Evolutionary conservation across 2,329 filamentous ascomycete genomes (phyloP), one percentile per base, ranked within the genome.

Genomic region (Incumbomyces delicatus): DNA sequence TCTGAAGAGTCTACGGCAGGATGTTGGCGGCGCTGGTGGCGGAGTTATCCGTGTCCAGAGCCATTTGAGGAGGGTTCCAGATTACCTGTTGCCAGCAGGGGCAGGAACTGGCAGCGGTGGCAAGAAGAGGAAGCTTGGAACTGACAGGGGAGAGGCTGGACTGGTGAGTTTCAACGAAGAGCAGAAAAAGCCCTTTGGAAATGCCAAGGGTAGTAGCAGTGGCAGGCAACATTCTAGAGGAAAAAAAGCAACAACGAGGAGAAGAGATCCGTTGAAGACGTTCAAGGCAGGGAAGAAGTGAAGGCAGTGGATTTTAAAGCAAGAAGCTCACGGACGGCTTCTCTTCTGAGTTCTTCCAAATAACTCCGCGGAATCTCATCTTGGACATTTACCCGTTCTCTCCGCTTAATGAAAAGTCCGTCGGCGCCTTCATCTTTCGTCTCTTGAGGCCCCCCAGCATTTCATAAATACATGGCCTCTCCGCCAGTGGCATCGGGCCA

Each of bases 41-140:
- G 53, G 50, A 6, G 81, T 88, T 18, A 87, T 89, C 12, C 74
- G 86, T 49, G 81, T 88, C 38, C 89, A 96, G 66, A 77, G 85
- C 6, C 92, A 98, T 70, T 71, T 98, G 54, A 94, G 87, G 67
- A 87, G 95, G 63, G 85, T 98, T 1, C 92, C 92, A 0, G 89
- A 95, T 39, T 98, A 98, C 62, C 69, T 98, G 43, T 71, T 98
- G 57, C 92, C 92, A 69, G 75, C 66, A 61, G 88, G 78, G 60
- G 22, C 5, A 8, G 22, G 5, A 27, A 27, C 5, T 27, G 22
- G 22, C 83, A 83, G 22, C 83, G 83, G 35, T 84, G 79, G 63
- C 82, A 84, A 59, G 81, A 76, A 0, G 73, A 27, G 22, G 22
- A 27, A 27, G 22, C 22, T 27, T 27, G 22, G 5, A 27, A 27